phyloP scores from a whole-genome alignment of 345 rosid genomes.

The Citrus medica region DNA sequence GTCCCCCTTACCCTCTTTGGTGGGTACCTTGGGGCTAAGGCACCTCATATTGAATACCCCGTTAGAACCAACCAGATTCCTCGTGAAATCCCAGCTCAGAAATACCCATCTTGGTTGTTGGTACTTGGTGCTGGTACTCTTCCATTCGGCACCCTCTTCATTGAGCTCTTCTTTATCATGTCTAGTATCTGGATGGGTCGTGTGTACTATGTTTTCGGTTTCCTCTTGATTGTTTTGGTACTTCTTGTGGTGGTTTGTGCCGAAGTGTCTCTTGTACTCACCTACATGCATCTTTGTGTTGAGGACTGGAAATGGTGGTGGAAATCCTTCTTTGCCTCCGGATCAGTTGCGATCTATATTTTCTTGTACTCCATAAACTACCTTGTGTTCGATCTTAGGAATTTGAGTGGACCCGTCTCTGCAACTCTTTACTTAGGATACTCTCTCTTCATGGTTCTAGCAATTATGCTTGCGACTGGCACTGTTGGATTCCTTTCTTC shows the following conservation, averaged over 20 bases:
- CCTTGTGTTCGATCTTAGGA: conserved; percentile 60
- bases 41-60: conserved; percentile 66
- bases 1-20: conserved; percentile 72
- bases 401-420: conserved; percentile 66
- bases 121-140: conserved; percentile 79
- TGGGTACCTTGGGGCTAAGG: conserved; percentile 61
- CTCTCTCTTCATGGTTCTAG: conserved; percentile 64
- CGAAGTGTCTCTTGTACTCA: conserved; percentile 63
- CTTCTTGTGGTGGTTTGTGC: conserved; percentile 75
- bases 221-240: conserved; percentile 53
- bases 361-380: conserved; percentile 65
- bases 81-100: conserved; percentile 67
- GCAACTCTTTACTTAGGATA: conserved; percentile 67
- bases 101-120: conserved; percentile 73
- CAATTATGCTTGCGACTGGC: conserved; percentile 72
- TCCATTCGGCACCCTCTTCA: conserved; percentile 73
- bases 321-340: conserved; percentile 76
- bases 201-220: conserved; percentile 67
- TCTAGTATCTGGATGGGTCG: conserved; percentile 82
- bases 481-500: conserved; percentile 71
- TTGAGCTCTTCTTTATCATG: conserved; percentile 80
- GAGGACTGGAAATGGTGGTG: conserved; percentile 86
- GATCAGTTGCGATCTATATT: conserved; percentile 69
- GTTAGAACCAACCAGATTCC: conserved; percentile 81
- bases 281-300: conserved; percentile 76